Base-by-base conservation (phyloP, 306 rosid species). In the Cercis canadensis region DNA sequence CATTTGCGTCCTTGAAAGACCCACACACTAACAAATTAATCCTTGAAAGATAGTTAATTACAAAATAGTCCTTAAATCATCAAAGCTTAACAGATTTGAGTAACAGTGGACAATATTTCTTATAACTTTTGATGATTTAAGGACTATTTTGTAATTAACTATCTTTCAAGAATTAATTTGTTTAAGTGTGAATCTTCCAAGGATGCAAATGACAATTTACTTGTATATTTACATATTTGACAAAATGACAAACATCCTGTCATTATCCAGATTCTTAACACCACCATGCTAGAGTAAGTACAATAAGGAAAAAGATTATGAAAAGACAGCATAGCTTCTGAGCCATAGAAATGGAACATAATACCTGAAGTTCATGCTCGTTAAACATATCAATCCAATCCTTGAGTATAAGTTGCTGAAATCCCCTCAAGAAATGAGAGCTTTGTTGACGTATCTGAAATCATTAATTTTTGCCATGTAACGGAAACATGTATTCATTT, bases 281-380 rank as follows among this genome's bases (percentile, higher is more conserved):
- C 16, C 50, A 19, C 36, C 67, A 53, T 3, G 56, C 78, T 74
- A 57, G 40, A 51, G 44, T 19, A 14, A 43, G 24, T 61, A 39
- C 21, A 34, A 37, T 41, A 18, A 34, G 6, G 12, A 13, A 61
- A 36, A 47, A 33, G 47, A 13, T 33, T 2, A 12, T 5, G 21
- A 34, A 67, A 11, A 49, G 40, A 15, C 75, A 46, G 14, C 45
- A 50, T 24, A 32, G 37, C 52, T 37, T 52, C 47, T 1, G 43
- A 59, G 55, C 40, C 62, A 31, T 49, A 58, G 43, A 72, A 57
- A 67, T 62, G 47, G 67, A 73, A 61, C 72, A 63, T 12, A 53
- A 57, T 86, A 92, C 98, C 99, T 94, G 99, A 44, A 94, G 92
- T 75, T 94, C 99, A 80, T 94, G 97, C 84, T 94, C 99, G 65